phyloP scores from a whole-genome alignment of 495 filamentous ascomycete genomes.

The Aspergillus incahuasiensis region DNA sequence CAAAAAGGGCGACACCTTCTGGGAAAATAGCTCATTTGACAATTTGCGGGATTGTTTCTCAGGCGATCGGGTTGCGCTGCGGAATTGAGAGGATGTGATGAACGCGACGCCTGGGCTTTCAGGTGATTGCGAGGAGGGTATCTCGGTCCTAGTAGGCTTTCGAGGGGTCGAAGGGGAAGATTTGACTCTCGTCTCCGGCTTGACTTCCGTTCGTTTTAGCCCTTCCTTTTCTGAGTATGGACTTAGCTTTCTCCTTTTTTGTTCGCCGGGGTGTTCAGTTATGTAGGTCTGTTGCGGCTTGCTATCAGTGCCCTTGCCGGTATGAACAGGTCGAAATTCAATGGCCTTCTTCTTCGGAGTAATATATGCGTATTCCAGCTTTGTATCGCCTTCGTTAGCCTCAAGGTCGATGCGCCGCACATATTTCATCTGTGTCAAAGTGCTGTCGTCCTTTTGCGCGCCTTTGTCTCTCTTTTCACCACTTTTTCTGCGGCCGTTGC shows the following conservation, averaged over 20 bases:
- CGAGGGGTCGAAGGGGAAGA: slow-evolving; percentile 28
- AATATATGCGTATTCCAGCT: slow-evolving; percentile 32
- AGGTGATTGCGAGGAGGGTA: slow-evolving; percentile 45
- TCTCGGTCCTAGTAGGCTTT: slow-evolving; percentile 31
- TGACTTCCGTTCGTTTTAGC: background rate
- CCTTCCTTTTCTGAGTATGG: slow-evolving; percentile 6
- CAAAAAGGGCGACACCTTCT: slow-evolving; percentile 22
- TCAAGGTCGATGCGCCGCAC: slow-evolving; percentile 39
- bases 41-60: slow-evolving; percentile 17
- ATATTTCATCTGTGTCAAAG: slow-evolving; percentile 46
- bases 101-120: slow-evolving; percentile 39
- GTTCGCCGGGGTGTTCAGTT: slow-evolving; percentile 8
- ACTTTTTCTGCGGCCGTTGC: slow-evolving; percentile 19
- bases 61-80: slow-evolving; percentile 28
- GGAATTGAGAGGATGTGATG: slow-evolving; percentile 39
- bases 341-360: slow-evolving; percentile 14
- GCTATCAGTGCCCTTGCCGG: background rate
- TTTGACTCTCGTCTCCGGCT: background rate
- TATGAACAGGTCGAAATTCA: background rate
- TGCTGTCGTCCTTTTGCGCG: slow-evolving; percentile 34
- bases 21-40: slow-evolving; percentile 9
- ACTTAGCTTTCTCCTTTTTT: slow-evolving; percentile 20
- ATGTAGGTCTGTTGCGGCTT: background rate
- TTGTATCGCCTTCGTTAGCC: slow-evolving; percentile 36
- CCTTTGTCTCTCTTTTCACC: slow-evolving; percentile 21